A percentile compares a stretch with the other conserved stretches of the same genome.
Conservation (phyloP, 2,329 filamentous ascomycete species). For the Talaromyces sp. region DNA sequence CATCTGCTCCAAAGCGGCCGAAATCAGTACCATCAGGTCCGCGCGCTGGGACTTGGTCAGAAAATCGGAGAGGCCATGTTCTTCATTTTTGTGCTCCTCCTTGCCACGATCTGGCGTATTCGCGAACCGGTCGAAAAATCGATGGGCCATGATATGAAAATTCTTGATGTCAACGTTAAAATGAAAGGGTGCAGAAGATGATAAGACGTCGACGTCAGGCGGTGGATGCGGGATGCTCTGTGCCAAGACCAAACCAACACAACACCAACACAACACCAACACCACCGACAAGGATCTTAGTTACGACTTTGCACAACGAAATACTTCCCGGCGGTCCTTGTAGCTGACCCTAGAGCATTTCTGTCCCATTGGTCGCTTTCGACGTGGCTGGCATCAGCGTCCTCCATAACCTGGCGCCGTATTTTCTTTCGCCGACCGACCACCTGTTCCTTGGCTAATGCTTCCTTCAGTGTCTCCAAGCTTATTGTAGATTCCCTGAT, state of each 20-base stretch:
- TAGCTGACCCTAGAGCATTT: constrained; percentile 66
- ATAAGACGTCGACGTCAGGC: neutral
- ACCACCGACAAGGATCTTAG: constrained; percentile 10
- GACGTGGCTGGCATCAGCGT: constrained; percentile 29
- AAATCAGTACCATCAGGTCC: constrained; percentile 42
- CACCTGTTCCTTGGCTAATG: constrained; percentile 40
- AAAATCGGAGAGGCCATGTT: constrained; percentile 43
- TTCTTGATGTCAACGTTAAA: too few species aligned
- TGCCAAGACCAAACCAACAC: constrained; percentile 12
- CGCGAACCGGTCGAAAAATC: constrained; percentile 7
- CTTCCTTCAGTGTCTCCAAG: constrained; percentile 35
- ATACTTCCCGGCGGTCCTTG: constrained; percentile 65
- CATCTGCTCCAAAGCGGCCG: constrained; percentile 41
- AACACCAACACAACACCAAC: too few species aligned
- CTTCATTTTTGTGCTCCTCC: constrained; percentile 20
- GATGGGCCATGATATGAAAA: constrained; percentile 22
- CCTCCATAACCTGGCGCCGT: constrained; percentile 30
- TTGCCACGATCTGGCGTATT: constrained; percentile 19
- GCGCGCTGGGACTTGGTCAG: constrained; percentile 42
- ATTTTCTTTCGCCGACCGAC: constrained; percentile 48
- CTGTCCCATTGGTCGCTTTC: constrained; percentile 60
- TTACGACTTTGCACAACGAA: constrained; percentile 65
- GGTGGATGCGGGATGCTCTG: neutral
- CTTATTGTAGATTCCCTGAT: constrained; percentile 40
- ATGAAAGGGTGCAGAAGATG: neutral